Conservation (phyloP, 2,329 filamentous ascomycete species). For the Aphanocladium album region DNA sequence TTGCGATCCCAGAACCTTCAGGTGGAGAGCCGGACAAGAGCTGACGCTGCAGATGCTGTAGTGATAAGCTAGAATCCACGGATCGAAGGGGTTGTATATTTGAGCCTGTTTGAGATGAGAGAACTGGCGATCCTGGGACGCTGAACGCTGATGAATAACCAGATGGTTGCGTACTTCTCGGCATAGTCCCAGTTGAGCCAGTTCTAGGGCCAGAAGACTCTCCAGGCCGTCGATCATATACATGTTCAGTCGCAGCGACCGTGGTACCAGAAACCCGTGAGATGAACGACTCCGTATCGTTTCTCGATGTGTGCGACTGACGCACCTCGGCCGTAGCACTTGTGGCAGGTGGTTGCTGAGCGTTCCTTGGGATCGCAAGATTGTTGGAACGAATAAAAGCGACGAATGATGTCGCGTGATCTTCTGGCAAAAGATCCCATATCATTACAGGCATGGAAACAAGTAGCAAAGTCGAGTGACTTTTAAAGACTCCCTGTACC, state of each 20-base stretch:
- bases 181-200: constrained; percentile 3
- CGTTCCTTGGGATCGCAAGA: constrained; percentile 32
- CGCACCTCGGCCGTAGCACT: constrained; percentile 21
- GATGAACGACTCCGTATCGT: constrained; percentile 25
- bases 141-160: background rate
- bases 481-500: constrained; percentile 57
- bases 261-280: constrained; percentile 31
- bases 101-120: background rate
- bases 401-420: constrained; percentile 53
- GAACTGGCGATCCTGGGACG: constrained; percentile 1
- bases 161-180: background rate
- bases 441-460: constrained; percentile 55
- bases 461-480: constrained; percentile 53
- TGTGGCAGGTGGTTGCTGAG: constrained; percentile 11
- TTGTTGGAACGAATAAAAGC: constrained; percentile 57
- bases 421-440: constrained; percentile 55
- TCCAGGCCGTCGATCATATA: background rate
- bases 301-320: constrained; percentile 17
- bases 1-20: constrained; percentile 27
- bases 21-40: constrained; percentile 14
- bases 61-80: constrained; percentile 16
- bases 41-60: constrained; percentile 19
- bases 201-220: background rate
- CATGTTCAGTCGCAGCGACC: constrained; percentile 26
- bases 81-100: background rate